phyloP scores from a whole-genome alignment of 139 green algal species.

The Limnomonas spitsbergensis region DNA sequence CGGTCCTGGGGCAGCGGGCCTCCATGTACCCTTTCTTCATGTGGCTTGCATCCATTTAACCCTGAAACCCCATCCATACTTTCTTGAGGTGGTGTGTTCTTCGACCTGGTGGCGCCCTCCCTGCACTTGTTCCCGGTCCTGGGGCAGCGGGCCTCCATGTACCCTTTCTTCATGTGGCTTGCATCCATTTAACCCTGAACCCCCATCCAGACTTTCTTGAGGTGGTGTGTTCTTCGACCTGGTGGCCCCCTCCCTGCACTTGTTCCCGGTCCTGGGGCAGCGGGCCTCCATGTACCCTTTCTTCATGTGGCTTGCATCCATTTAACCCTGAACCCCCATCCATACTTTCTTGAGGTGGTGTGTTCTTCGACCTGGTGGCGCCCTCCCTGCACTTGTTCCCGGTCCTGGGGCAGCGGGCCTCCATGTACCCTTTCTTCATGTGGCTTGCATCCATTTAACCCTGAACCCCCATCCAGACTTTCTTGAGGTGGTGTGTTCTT shows the following conservation, averaged over 20 bases:
- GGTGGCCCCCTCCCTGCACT: not conserved
- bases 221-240: not conserved
- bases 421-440: not conserved
- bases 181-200: too few species aligned
- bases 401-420: not conserved
- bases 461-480: too few species aligned
- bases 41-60: too few species aligned
- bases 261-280: not conserved
- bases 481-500: too few species aligned
- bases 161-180: not conserved
- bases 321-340: too few species aligned
- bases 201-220: too few species aligned
- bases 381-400: not conserved
- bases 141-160: not conserved
- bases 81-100: not conserved
- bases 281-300: not conserved
- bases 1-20: not conserved
- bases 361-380: not conserved
- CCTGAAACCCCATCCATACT: too few species aligned
- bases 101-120: not conserved
- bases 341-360: not conserved
- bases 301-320: not conserved
- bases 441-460: too few species aligned
- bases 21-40: not conserved
- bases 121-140: not conserved